Conservation (phyloP, 1,284 basidiomycete genomes). For the Rhodotorula sp. region DNA sequence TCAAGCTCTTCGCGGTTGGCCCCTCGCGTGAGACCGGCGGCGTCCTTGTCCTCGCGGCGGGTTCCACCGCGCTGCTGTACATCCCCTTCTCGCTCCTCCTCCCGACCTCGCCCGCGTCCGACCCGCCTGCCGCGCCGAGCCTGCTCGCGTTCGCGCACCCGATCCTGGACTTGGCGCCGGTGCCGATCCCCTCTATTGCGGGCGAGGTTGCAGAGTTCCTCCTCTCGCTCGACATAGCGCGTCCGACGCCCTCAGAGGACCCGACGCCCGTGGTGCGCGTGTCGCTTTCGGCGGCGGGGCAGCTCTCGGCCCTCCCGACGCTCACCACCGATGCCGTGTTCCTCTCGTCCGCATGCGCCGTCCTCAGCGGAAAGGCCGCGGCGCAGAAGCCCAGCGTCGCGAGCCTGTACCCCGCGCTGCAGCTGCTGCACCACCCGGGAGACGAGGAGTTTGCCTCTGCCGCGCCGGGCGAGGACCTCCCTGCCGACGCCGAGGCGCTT, state of each 20-base stretch:
- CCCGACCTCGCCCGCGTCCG: background rate
- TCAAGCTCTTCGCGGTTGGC: slow-evolving; percentile 39
- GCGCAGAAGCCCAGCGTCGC: background rate
- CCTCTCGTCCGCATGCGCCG: background rate
- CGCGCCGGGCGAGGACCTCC: background rate
- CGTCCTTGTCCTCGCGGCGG: slow-evolving; percentile 32
- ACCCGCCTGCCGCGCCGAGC: slow-evolving; percentile 3
- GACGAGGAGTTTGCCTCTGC: slow-evolving; percentile 10
- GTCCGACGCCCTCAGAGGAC: background rate
- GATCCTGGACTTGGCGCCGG: slow-evolving; percentile 38
- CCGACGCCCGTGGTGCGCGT: slow-evolving; percentile 9
- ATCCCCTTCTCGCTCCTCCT: slow-evolving; percentile 32
- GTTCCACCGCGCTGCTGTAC: slow-evolving; percentile 39
- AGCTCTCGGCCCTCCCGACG: slow-evolving; percentile 12
- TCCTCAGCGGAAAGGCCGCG: background rate
- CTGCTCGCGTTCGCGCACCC: slow-evolving; percentile 38
- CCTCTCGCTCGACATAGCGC: slow-evolving; percentile 26
- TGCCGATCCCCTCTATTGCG: slow-evolving; percentile 5
- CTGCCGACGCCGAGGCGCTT: background rate
- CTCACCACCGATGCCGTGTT: slow-evolving; percentile 17
- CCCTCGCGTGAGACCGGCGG: slow-evolving; percentile 22
- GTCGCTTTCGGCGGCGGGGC: background rate
- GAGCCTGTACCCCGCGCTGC: slow-evolving; percentile 41
- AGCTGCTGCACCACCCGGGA: slow-evolving; percentile 39
- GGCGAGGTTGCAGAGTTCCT: slow-evolving; percentile 15